Base-by-base conservation (phyloP, 106 monocot genomes). In the Ottelia alismoides region DNA sequence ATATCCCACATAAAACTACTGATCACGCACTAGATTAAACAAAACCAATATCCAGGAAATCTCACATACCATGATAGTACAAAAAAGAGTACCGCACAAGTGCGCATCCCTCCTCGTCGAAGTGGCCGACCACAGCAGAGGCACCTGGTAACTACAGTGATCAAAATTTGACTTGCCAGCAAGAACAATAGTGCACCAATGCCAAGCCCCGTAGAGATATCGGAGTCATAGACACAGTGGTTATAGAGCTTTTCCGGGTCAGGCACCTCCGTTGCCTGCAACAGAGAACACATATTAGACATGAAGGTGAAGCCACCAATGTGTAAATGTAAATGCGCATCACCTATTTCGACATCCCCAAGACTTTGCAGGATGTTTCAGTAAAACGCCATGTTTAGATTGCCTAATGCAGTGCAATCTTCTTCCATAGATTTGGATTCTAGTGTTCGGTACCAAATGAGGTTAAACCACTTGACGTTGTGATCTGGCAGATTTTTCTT, bases 171-270 rank as follows among this genome's bases (percentile, higher is more conserved):
- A 45, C 58, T 59, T 19, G 46, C 14, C 5, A 59, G 9, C 14
- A 59, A 26, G 45, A 45, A 59, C 25, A 59, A 26, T 5, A 59
- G 14, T 10, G 58, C 58, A 25, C 58, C 58, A 26, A 59, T 26
- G 1, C 58, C 58, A 4, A 45, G 22, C 25, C 58, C 58, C 45
- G 58, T 59, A 26, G 58, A 20, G 14, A 59, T 59, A 18, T 59
- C 58, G 12, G 58, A 59, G 16, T 59, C 45, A 45, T 59, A 59
- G 22, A 59, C 58, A 45, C 58, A 59, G 58, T 59, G 46, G 45
- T 20, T 25, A 45, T 59, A 59, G 22, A 26, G 22, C 58, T 59
- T 43, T 45, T 59, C 2, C 22, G 1, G 5, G 58, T 59, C 45
- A 24, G 58, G 2, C 40, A 59, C 58, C 17, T 7, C 23, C 10